A percentile compares a stretch with the other conserved stretches of the same genome.
Evolutionary conservation across 768 basidiomycete species (phyloP).

Genomic region (Dictyophora rubrovolvata): DNA sequence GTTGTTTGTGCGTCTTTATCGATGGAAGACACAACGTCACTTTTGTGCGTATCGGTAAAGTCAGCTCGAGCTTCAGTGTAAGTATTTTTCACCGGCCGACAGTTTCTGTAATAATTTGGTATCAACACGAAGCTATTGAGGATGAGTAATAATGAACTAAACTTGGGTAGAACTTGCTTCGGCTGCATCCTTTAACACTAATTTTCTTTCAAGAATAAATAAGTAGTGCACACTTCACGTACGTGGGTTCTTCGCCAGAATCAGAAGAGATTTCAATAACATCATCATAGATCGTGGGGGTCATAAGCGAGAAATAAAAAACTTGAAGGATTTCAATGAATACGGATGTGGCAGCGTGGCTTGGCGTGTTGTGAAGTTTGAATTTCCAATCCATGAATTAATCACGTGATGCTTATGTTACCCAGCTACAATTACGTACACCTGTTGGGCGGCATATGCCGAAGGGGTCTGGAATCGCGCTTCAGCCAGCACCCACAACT

Average conservation of each 20-base stretch:
- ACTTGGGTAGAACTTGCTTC: conserved; percentile 7
- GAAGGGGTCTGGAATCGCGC: neutral
- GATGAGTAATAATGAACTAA: conserved; percentile 10
- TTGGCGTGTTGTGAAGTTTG: too few species aligned
- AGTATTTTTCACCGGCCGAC: too few species aligned
- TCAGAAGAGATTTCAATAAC: conserved; percentile 23
- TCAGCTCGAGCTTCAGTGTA: too few species aligned
- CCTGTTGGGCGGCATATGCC: neutral
- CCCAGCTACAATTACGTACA: conserved; percentile 38
- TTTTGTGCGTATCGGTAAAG: too few species aligned
- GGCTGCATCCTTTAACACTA: neutral
- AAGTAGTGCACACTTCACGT: neutral
- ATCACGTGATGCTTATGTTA: conserved; percentile 16
- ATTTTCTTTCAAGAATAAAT: too few species aligned
- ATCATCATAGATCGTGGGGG: neutral
- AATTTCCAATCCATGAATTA: neutral
- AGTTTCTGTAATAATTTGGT: neutral
- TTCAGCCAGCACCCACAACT: neutral
- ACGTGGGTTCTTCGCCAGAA: conserved; percentile 27
- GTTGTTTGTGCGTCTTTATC: too few species aligned
- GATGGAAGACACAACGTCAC: too few species aligned
- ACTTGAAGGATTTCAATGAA: too few species aligned
- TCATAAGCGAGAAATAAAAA: too few species aligned
- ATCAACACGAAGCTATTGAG: conserved; percentile 6
- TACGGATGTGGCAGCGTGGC: too few species aligned